Conservation (phyloP, 2,329 filamentous ascomycete species). For the Apiospora hydei region DNA sequence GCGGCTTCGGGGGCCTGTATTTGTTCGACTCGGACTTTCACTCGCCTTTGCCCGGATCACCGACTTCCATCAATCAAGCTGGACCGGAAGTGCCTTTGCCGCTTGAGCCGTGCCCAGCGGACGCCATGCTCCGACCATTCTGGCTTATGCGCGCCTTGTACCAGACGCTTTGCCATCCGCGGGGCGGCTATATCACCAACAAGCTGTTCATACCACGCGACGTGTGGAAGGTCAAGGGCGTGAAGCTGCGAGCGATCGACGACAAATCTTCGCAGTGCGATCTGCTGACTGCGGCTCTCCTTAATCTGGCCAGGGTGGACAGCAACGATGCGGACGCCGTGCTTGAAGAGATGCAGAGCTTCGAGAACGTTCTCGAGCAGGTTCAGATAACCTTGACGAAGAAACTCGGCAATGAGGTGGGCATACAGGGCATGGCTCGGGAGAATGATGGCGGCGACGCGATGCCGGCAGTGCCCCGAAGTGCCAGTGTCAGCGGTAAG, state of each 20-base stretch:
- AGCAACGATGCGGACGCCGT: conserved; percentile 91
- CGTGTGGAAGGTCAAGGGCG: conserved; percentile 91
- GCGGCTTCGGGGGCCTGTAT: conserved; percentile 71
- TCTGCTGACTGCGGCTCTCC: conserved; percentile 84
- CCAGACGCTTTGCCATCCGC: conserved; percentile 88
- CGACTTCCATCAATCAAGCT: conserved; percentile 71
- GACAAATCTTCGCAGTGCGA: conserved; percentile 96
- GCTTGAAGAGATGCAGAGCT: conserved; percentile 89
- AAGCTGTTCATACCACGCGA: conserved; percentile 92
- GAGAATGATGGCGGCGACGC: conserved; percentile 48
- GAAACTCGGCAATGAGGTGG: conserved; percentile 92
- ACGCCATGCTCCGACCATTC: conserved; percentile 89
- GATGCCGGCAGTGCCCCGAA: conserved; percentile 54
- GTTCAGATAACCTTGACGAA: conserved; percentile 79
- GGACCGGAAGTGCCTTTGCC: conserved; percentile 73
- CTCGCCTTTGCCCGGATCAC: conserved; percentile 61
- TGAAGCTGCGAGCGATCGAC: conserved; percentile 89
- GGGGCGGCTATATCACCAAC: conserved; percentile 89
- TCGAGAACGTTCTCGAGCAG: conserved; percentile 87
- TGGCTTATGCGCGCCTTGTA: conserved; percentile 97
- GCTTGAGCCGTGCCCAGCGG: conserved; percentile 90
- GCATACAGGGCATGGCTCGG: conserved; percentile 68
- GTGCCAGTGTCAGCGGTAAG: conserved; percentile 73
- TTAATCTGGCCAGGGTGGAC: conserved; percentile 84
- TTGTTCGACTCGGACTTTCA: conserved; percentile 88